These are phyloP conservation scores for Raffaelea albimanens DNA, from an alignment of 2,329 filamentous ascomycete species.

Conservation along the genomic window DNA sequence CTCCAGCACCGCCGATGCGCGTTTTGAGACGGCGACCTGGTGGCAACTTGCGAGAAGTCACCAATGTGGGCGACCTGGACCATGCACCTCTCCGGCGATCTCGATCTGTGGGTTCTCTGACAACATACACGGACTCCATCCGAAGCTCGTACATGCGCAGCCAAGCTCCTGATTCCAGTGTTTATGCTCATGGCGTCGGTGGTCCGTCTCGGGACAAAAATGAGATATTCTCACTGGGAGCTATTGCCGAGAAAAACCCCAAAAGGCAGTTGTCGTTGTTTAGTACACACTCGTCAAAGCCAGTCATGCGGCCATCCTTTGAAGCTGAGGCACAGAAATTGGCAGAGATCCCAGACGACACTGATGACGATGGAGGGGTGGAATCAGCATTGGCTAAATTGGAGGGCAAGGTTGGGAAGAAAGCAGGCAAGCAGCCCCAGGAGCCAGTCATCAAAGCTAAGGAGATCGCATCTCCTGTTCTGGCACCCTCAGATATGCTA, in stretches of 20 bases:
- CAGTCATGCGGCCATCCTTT: conserved; percentile 64
- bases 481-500: conserved; percentile 5
- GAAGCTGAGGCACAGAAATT: conserved; percentile 82
- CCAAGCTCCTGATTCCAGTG: conserved; percentile 24
- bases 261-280: conserved; percentile 44
- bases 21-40: conserved; percentile 64
- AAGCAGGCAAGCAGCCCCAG: conserved; percentile 22
- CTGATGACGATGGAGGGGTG: conserved; percentile 71
- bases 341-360: conserved; percentile 77
- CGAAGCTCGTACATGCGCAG: conserved; percentile 46
- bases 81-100: conserved; percentile 38
- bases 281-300: conserved; percentile 53
- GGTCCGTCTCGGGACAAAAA: conserved; percentile 30
- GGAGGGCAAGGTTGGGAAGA: conserved; percentile 72
- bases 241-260: conserved; percentile 40
- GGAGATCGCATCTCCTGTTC: not conserved
- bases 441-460: not conserved
- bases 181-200: conserved; percentile 26
- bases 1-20: conserved; percentile 44
- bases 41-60: conserved; percentile 61
- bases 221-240: conserved; percentile 48
- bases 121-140: conserved; percentile 51
- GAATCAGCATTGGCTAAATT: conserved; percentile 89
- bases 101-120: conserved; percentile 49
- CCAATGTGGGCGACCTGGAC: conserved; percentile 54